Evolutionary conservation across 2,329 filamentous ascomycete genomes (phyloP).

Genomic region (Calonectria pteridis): DNA sequence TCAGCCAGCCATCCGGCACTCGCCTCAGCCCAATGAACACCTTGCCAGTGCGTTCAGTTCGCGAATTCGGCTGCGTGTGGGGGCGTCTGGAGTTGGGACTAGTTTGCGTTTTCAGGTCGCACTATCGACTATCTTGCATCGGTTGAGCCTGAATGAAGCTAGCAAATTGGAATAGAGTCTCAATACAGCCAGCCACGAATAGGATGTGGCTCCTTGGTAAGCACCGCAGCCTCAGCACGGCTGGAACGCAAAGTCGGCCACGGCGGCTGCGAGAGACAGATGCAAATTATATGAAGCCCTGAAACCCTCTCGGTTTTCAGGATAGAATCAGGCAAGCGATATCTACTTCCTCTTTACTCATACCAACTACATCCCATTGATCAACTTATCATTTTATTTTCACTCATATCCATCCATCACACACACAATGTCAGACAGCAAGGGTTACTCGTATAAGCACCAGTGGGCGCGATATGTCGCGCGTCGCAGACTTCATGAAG

Average conservation of each 20-base stretch:
- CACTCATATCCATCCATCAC: background rate
- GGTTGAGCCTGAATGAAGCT: background rate
- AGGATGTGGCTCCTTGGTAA: background rate
- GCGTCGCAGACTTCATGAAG: background rate
- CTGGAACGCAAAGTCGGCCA: background rate
- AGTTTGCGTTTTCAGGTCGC: background rate
- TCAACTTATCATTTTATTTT: background rate
- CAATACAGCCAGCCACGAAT: background rate
- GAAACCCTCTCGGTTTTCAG: background rate
- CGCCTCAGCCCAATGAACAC: background rate
- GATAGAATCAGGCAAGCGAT: background rate
- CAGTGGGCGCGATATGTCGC: background rate
- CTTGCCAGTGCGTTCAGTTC: background rate
- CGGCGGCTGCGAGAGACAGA: background rate
- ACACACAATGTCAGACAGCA: background rate
- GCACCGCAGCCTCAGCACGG: background rate
- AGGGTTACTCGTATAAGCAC: background rate
- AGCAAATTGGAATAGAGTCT: background rate
- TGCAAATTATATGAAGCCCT: background rate
- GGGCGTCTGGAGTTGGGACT: background rate
- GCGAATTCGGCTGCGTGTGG: background rate
- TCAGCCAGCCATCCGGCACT: background rate
- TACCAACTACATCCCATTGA: background rate
- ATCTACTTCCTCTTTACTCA: background rate
- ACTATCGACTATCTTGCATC: background rate